Base-by-base conservation (phyloP, 257 asterid species). In the Capsicum baccatum region DNA sequence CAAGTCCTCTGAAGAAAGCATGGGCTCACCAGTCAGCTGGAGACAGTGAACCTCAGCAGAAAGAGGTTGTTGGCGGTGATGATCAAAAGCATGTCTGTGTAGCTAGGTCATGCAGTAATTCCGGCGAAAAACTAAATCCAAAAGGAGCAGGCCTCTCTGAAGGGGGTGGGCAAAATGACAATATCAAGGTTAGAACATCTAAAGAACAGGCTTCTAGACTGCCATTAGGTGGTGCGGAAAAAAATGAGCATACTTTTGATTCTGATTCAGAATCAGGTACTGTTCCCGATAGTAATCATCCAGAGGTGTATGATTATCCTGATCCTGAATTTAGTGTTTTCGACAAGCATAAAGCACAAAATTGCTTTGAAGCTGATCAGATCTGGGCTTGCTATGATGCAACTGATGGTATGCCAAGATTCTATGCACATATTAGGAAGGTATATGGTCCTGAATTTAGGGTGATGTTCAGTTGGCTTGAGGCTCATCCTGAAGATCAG, bases 301-400 rank as follows among this genome's bases (percentile, higher is more conserved):
- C 9, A 64, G 1, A 52, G 26, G 11, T 26, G 8, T 86, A 14
- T 81, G 37, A 83, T 8, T 87, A 80, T 85, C 92, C 92, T 13
- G 95, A 95, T 66, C 85, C 96, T 21, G 98, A 95, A 79, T 95
- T 95, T 83, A 79, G 84, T 88, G 92, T 90, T 87, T 95, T 95
- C 68, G 95, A 93, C 17, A 90, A 87, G 89, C 81, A 50, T 33
- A 91, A 88, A 70, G 89, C 84, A 63, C 88, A 83, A 39, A 79
- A 76, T 54, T 48, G 76, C 85, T 93, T 93, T 85, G 82, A 85
- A 64, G 89, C 57, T 80, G 90, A 86, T 87, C 98, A 95, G 78
- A 81, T 89, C 83, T 95, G 98, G 98, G 97, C 98, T 85, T 94
- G 95, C 70, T 92, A 91, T 70, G 97, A 90, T 83, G 44, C 86